A percentile compares a stretch with the other conserved stretches of the same genome.
Evolutionary conservation across 768 basidiomycete species (phyloP).

Genomic region (Dioszegia crocea): DNA sequence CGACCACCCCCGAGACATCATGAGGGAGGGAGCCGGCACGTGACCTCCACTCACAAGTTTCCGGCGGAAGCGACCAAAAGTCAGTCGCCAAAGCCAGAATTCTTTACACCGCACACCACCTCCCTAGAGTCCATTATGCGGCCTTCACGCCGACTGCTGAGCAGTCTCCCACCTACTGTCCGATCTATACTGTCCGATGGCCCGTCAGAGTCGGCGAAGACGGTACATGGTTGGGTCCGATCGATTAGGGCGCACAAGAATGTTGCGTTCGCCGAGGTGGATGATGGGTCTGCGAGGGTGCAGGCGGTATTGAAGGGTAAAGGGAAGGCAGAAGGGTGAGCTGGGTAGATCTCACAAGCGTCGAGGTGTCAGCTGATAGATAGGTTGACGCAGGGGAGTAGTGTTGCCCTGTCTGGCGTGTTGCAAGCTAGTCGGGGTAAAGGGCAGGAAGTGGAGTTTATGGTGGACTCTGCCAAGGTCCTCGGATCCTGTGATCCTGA

Average conservation of each 20-base stretch:
- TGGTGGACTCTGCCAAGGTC: conserved; percentile 55
- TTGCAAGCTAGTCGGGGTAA: conserved; percentile 55
- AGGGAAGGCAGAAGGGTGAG: conserved; percentile 44
- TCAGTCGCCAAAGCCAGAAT: conserved; percentile 9
- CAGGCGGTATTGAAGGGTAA: conserved; percentile 70
- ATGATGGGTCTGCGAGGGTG: conserved; percentile 74
- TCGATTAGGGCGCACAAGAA: conserved; percentile 82
- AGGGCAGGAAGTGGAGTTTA: conserved; percentile 58
- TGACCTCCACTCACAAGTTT: too few relatives aligned
- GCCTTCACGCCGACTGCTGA: background rate
- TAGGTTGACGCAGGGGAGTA: conserved; percentile 59
- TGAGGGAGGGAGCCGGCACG: too few relatives aligned
- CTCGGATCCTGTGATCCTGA: conserved; percentile 62
- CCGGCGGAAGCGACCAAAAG: background rate
- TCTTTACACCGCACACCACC: too few relatives aligned
- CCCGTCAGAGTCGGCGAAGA: background rate
- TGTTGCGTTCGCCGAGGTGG: conserved; percentile 70
- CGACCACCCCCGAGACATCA: too few relatives aligned
- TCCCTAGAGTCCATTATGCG: background rate
- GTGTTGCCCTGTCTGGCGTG: conserved; percentile 56
- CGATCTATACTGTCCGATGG: conserved; percentile 1
- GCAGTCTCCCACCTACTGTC: conserved; percentile 10
- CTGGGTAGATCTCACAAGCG: background rate
- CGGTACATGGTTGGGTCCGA: conserved; percentile 67
- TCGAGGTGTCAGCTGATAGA: background rate